Conservation (phyloP, 306 rosid species). For the Malus asiatica region DNA sequence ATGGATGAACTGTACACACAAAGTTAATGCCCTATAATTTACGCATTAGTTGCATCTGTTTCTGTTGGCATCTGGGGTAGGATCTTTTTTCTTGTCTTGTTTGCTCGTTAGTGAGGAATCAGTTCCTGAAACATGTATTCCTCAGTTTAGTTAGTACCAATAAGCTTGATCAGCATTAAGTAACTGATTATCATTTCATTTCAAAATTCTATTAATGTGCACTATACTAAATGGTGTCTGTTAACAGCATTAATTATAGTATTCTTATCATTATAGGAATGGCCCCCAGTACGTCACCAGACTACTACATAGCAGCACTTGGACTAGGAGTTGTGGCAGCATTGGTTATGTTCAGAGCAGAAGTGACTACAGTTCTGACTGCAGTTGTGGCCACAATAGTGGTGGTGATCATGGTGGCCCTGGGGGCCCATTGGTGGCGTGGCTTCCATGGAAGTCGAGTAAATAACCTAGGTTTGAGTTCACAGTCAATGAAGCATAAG, state of each 20-base stretch:
- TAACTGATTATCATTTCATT: background rate
- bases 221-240: conserved; percentile 22
- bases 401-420: conserved; percentile 67
- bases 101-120: background rate
- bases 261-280: conserved; percentile 76
- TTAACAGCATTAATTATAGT: conserved; percentile 35
- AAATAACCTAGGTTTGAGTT: conserved; percentile 48
- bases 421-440: conserved; percentile 74
- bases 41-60: background rate
- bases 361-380: conserved; percentile 50
- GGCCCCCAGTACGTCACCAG: conserved; percentile 59
- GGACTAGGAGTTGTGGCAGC: conserved; percentile 75
- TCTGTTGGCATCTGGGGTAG: background rate
- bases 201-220: conserved; percentile 18
- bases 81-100: background rate
- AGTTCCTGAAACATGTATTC: background rate
- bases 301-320: conserved; percentile 64
- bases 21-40: background rate
- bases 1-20: background rate
- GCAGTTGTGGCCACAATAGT: conserved; percentile 48
- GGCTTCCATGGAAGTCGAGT: conserved; percentile 55
- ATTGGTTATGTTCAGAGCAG: conserved; percentile 58
- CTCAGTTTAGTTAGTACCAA: background rate
- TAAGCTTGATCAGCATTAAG: conserved; percentile 3
- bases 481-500: conserved; percentile 26